Percentiles rank a stretch among this genome's conserved stretches.
phyloP scores from a whole-genome alignment of 495 filamentous ascomycete species.

The Neurospora pannonica region DNA sequence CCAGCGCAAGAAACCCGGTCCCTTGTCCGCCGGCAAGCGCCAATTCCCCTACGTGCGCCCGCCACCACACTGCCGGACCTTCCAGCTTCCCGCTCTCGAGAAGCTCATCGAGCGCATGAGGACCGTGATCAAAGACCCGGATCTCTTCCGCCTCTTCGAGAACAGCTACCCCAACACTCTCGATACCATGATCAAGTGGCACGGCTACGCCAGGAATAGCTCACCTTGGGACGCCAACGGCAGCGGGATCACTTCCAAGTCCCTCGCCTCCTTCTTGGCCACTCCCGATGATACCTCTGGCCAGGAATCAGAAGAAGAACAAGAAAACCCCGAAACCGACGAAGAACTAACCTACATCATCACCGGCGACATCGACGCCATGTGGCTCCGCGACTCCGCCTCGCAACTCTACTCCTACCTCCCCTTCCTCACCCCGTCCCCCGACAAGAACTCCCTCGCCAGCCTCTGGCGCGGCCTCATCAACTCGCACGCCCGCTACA shows the following conservation, averaged over 20 bases:
- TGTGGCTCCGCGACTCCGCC: conserved; percentile 58
- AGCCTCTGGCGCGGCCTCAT: conserved; percentile 51
- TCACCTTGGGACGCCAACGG: not conserved
- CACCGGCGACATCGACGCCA: conserved; percentile 57
- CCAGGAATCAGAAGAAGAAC: conserved; percentile 9
- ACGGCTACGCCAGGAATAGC: conserved; percentile 36
- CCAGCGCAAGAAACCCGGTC: conserved; percentile 20
- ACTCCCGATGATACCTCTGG: not conserved
- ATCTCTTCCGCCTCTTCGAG: conserved; percentile 51
- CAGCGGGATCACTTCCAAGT: not conserved
- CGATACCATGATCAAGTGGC: conserved; percentile 54
- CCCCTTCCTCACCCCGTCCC: conserved; percentile 42
- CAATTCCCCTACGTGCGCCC: conserved; percentile 48
- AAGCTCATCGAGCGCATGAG: conserved; percentile 36
- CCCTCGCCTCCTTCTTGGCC: not conserved
- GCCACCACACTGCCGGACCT: conserved; percentile 46
- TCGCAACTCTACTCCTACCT: conserved; percentile 54
- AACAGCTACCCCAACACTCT: conserved; percentile 54
- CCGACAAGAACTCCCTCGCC: conserved; percentile 43
- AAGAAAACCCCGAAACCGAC: conserved; percentile 31
- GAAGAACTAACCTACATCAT: conserved; percentile 57
- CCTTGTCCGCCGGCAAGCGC: conserved; percentile 30
- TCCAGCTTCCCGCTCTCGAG: conserved; percentile 45
- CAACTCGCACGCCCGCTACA: conserved; percentile 50
- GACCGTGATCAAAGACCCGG: conserved; percentile 43